Conservation (phyloP, 345 rosid species). For the Durio zibethinus region DNA sequence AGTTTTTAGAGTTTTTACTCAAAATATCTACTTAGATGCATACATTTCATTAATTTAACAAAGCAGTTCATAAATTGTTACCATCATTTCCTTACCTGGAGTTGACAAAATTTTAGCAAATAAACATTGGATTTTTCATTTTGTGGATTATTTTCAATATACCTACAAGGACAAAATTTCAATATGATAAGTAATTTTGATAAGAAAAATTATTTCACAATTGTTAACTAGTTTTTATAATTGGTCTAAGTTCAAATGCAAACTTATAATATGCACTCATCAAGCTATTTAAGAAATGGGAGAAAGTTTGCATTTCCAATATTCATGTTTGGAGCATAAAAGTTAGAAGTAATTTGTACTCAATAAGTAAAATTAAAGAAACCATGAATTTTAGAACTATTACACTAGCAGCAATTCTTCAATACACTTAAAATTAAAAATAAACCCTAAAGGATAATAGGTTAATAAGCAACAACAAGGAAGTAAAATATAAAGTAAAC, state of each 20-base stretch:
- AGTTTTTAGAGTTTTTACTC: neutral
- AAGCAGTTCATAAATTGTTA: neutral
- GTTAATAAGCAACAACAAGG: neutral
- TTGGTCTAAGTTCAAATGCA: slow-evolving; percentile 9
- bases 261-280: slow-evolving; percentile 92
- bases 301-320: slow-evolving; percentile 80
- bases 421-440: neutral
- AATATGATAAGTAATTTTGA: slow-evolving; percentile 3
- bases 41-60: neutral
- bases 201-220: neutral
- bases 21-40: neutral
- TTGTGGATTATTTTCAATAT: slow-evolving; percentile 84
- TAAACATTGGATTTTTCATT: slow-evolving; percentile 92
- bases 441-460: neutral
- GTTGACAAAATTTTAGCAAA: slow-evolving; percentile 94
- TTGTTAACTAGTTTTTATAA: neutral
- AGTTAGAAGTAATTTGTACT: slow-evolving; percentile 75
- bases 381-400: slow-evolving; percentile 1
- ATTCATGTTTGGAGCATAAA: slow-evolving; percentile 78
- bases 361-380: slow-evolving; percentile 18
- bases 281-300: slow-evolving; percentile 83
- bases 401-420: neutral
- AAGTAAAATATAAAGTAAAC: slow-evolving; percentile 8
- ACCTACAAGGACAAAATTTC: slow-evolving; percentile 39
- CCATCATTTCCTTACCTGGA: slow-evolving; percentile 55